Base-by-base conservation (phyloP, 352 stramenopile genomes). In the Pythium rishiriense region DNA sequence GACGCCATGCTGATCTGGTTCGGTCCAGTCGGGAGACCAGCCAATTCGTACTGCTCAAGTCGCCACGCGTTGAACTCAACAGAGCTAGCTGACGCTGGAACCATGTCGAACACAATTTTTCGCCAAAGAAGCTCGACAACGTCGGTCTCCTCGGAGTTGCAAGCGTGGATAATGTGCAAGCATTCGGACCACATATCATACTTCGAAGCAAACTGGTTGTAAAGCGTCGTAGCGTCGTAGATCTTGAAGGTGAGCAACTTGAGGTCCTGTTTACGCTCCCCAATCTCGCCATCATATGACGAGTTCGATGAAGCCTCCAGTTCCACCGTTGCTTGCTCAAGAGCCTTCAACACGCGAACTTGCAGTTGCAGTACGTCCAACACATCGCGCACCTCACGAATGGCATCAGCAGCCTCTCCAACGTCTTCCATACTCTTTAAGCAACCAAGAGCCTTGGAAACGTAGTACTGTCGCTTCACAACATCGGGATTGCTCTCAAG, bases 151-250 rank as follows among this genome's bases (percentile, higher is more conserved):
- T 96, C 85, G 2, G 87, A 94, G 58, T 93, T 85, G 68, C 87
- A 96, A 37, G 80, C 70, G 53, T 92, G 82, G 50, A 96, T 93
- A 53, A 96, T 94, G 51, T 91, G 79, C 26, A 96, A 70, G 54
- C 87, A 96, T 62, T 93, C 87, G 1, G 82, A 80, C 87, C 87
- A 96, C 79, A 96, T 88, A 49, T 91, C 73, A 66, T 93, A 91
- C 74, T 94, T 94, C 22, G 78, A 83, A 0, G 87, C 85, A 56
- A 91, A 96, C 43, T 85, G 79, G 58, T 96, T 96, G 79, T 96
- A 96, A 45, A 96, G 56, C 11, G 83, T 86, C 21, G 87, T 90
- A 10, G 86, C 85, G 29, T 92, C 84, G 28, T 91, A 84, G 39
- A 92, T 76, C 62, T 90, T 91, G 54, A 79, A 92, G 6, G 79